These are phyloP conservation scores for Fragosphaeria purpurea DNA, from an alignment of 2,329 filamentous ascomycete genomes.

Conservation along the genomic window DNA sequence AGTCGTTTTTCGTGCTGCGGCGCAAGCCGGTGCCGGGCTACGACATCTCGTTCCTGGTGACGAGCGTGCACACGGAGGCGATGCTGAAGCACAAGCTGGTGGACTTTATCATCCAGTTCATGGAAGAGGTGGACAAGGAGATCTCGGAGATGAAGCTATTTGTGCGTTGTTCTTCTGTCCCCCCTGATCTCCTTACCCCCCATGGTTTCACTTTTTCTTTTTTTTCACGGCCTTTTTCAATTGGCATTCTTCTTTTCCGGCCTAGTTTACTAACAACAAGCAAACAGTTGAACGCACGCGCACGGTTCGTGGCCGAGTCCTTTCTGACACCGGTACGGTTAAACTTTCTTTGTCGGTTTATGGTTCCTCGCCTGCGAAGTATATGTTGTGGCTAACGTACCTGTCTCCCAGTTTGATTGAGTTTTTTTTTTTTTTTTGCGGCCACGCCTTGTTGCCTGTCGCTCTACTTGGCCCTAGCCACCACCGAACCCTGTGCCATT, in stretches of 20 bases:
- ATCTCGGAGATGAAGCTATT: constrained; percentile 99
- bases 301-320: constrained; percentile 95
- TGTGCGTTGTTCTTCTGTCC: constrained; percentile 43
- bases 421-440: not conserved
- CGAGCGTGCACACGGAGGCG: constrained; percentile 96
- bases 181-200: not conserved
- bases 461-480: too few species aligned
- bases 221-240: not conserved
- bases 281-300: constrained; percentile 78
- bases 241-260: too few species aligned
- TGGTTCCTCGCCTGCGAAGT: too few species aligned
- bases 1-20: constrained; percentile 92
- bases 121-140: constrained; percentile 99
- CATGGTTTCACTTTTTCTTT: not conserved
- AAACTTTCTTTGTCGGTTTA: not conserved
- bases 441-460: too few species aligned
- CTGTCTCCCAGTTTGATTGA: not conserved
- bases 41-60: constrained; percentile 97
- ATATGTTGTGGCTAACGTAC: not conserved
- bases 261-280: not conserved
- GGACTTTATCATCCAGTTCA: constrained; percentile 98
- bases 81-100: constrained; percentile 99
- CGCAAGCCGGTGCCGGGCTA: constrained; percentile 97
- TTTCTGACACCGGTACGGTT: constrained; percentile 68
- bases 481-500: too few species aligned